A percentile compares a stretch with the other conserved stretches of the same genome.
These are phyloP conservation scores for Aspergillus sp. DNA, from an alignment of 2,329 filamentous ascomycete genomes.

Conservation along the genomic window DNA sequence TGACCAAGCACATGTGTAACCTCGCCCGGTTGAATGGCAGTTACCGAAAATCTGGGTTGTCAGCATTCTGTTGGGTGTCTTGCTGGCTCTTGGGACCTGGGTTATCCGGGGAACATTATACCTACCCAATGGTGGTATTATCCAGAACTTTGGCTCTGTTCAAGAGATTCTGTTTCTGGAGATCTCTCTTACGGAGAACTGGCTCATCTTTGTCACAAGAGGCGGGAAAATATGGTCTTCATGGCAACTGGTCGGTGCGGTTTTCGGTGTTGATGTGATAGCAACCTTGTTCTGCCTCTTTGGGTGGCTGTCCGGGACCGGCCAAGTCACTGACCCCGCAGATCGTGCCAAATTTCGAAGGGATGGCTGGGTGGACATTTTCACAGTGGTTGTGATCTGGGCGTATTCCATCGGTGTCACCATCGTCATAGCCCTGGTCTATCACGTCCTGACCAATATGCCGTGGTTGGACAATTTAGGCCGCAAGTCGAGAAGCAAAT, in stretches of 20 bases:
- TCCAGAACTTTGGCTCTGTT: conserved; percentile 65
- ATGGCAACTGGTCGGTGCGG: conserved; percentile 64
- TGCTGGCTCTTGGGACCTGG: conserved; percentile 65
- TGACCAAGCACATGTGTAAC: conserved; percentile 69
- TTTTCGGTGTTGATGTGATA: conserved; percentile 62
- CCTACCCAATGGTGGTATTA: conserved; percentile 61
- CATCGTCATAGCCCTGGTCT: conserved; percentile 46
- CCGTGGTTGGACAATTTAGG: conserved; percentile 43
- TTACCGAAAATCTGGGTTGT: conserved; percentile 75
- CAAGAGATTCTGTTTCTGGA: conserved; percentile 81
- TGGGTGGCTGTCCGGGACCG: conserved; percentile 56
- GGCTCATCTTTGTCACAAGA: conserved; percentile 94
- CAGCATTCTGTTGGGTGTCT: conserved; percentile 47
- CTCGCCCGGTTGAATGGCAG: conserved; percentile 70
- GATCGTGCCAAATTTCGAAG: conserved; percentile 25
- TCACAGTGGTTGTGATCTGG: conserved; percentile 47
- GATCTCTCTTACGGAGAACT: conserved; percentile 88
- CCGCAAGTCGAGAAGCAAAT: conserved; percentile 43
- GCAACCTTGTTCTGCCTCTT: conserved; percentile 68
- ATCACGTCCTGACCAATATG: conserved; percentile 42
- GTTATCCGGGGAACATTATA: conserved; percentile 63
- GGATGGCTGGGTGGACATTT: conserved; percentile 51
- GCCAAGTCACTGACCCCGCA: conserved; percentile 22
- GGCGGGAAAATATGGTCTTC: conserved; percentile 67
- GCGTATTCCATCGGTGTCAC: conserved; percentile 46